Evolutionary conservation across 1,284 basidiomycete species (phyloP), one percentile per base, ranked within the genome.

Genomic region (Leccinum ponderosum): DNA sequence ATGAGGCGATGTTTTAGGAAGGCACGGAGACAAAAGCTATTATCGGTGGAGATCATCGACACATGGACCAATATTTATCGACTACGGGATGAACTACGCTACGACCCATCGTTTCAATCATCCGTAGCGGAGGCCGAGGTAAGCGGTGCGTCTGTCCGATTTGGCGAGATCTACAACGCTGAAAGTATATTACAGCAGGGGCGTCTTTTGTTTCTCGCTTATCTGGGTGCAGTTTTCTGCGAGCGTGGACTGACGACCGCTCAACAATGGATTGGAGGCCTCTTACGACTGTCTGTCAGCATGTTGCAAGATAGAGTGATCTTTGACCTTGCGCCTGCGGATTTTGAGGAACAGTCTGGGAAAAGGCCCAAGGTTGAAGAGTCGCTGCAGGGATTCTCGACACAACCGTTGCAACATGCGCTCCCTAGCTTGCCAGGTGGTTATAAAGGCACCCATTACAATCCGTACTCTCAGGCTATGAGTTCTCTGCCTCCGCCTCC

Each of bases 211-310:
- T 89, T 91, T 69, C 74, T 82, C 64, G 83, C 88, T 33, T 91
- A 89, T 72, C 80, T 87, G 37, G 89, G 87, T 39, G 89, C 84
- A 31, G 79, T 89, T 31, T 87, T 80, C 68, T 66, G 75, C 57
- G 83, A 87, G 62, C 79, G 76, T 65, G 89, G 88, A 35, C 73
- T 82, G 62, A 67, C 75, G 20, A 73, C 69, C 29, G 81, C 88
- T 58, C 79, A 81, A 66, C 72, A 77, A 59, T 92, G 90, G 90
- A 82, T 89, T 59, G 77, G 76, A 53, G 71, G 74, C 35, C 77
- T 89, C 39, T 70, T 88, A 55, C 80, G 80, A 63, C 77, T 73
- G 25, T 65, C 72, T 4, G 55, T 58, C 47, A 61, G 56, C 8
- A 29, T 68, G 57, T 69, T 69, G 33, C 55, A 58, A 33, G 69